Conservation (phyloP, 2,329 filamentous ascomycete genomes). For the Neofusicoccum cordaticola region DNA sequence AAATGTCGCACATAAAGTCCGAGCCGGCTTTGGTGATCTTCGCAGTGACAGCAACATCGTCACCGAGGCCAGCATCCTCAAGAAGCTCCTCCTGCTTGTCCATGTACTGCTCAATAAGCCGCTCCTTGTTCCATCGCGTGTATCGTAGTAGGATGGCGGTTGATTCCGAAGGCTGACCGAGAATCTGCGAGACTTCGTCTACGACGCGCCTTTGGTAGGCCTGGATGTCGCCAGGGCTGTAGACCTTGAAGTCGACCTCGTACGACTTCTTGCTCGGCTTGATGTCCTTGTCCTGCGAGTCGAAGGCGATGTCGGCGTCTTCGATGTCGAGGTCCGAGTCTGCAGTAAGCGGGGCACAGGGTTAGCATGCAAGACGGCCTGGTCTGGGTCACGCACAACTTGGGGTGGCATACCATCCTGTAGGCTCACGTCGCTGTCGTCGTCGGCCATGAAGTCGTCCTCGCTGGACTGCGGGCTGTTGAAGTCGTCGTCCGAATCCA, state of each 20-base stretch:
- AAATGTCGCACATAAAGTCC: conserved; percentile 91
- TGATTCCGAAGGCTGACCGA: conserved; percentile 85
- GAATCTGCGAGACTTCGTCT: conserved; percentile 84
- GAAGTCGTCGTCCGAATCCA: conserved; percentile 96
- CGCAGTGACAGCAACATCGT: conserved; percentile 50
- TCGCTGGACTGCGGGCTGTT: conserved; percentile 80
- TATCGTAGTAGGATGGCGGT: conserved; percentile 85
- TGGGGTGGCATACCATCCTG: conserved; percentile 39
- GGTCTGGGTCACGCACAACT: neutral
- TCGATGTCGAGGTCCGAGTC: conserved; percentile 56
- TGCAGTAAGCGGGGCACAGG: conserved; percentile 19
- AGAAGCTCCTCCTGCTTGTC: conserved; percentile 76
- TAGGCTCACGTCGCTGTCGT: conserved; percentile 66
- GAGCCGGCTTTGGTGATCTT: conserved; percentile 64
- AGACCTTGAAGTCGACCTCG: conserved; percentile 81
- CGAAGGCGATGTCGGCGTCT: conserved; percentile 60
- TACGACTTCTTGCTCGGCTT: conserved; percentile 73
- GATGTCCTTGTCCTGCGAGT: conserved; percentile 66
- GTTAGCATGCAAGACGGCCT: conserved; percentile 20
- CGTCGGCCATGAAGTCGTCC: conserved; percentile 69
- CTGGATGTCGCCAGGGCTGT: conserved; percentile 76
- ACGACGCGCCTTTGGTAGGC: conserved; percentile 82
- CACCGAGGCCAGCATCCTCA: conserved; percentile 78
- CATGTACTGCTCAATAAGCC: conserved; percentile 94
- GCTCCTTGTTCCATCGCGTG: conserved; percentile 94